A percentile compares a stretch with the other conserved stretches of the same genome.
Evolutionary conservation across 768 basidiomycete genomes (phyloP).

Genomic region (Tulasnella calospora): DNA sequence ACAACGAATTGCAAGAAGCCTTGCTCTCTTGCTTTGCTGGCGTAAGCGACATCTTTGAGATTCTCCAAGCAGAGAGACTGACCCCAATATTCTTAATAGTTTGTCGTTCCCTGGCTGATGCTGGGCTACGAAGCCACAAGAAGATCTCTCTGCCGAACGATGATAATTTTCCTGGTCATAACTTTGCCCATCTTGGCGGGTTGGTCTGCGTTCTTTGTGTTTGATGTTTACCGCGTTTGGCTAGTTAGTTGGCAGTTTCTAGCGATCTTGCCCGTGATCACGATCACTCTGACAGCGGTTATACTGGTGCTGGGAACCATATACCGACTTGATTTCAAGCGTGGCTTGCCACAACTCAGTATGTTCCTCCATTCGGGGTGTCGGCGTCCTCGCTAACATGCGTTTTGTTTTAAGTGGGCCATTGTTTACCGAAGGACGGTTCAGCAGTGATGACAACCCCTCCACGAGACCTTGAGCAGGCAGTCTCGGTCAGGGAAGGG

Average conservation of each 20-base stretch:
- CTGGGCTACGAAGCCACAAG: background rate
- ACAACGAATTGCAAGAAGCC: background rate
- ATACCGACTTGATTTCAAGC: constrained; percentile 12
- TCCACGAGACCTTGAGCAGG: background rate
- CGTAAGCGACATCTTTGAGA: background rate
- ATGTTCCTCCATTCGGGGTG: background rate
- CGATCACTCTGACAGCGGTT: background rate
- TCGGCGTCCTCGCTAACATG: background rate
- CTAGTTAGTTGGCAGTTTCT: background rate
- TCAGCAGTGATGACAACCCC: background rate
- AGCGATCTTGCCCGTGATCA: background rate
- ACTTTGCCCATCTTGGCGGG: constrained; percentile 1
- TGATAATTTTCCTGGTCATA: constrained; percentile 6
- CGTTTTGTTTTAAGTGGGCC: background rate
- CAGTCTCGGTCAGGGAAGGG: too few species aligned
- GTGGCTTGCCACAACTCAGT: background rate
- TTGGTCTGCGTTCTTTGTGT: background rate
- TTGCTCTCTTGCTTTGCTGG: background rate
- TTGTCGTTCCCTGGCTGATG: constrained; percentile 7
- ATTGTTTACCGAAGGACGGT: background rate
- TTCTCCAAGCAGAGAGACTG: background rate
- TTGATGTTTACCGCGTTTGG: background rate
- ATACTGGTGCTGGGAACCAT: background rate
- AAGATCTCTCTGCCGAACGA: constrained; percentile 1
- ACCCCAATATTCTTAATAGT: background rate